Percentiles rank a stretch among this genome's conserved stretches.
phyloP scores from a whole-genome alignment of 2,329 filamentous ascomycete genomes.

The Colletotrichum sp. region DNA sequence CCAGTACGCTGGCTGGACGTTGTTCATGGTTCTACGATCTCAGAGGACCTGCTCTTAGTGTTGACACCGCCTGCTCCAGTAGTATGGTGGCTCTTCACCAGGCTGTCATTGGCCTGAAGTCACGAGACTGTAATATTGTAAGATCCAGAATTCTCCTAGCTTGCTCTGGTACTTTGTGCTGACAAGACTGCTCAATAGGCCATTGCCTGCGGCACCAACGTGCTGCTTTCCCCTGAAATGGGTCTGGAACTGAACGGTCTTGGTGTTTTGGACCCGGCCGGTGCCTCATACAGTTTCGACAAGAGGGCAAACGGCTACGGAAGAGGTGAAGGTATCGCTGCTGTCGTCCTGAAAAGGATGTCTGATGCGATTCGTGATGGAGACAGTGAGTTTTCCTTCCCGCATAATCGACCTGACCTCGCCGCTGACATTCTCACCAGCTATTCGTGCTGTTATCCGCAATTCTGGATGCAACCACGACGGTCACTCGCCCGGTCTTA shows the following conservation, averaged over 20 bases:
- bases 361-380: background rate
- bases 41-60: conserved; percentile 31
- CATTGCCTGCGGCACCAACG: background rate
- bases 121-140: background rate
- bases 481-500: conserved; percentile 44
- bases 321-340: conserved; percentile 63
- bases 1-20: background rate
- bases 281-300: background rate
- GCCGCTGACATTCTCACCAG: background rate
- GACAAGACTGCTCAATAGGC: background rate
- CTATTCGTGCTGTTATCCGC: background rate
- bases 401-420: too few species aligned
- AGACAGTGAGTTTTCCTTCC: too few species aligned
- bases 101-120: conserved; percentile 26
- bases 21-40: conserved; percentile 50
- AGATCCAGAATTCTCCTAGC: background rate
- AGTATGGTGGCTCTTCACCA: background rate
- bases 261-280: background rate
- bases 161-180: background rate
- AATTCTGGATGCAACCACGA: conserved; percentile 39
- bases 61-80: background rate
- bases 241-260: background rate
- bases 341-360: background rate
- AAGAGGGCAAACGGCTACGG: conserved; percentile 64
- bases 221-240: background rate